Conservation (phyloP, 2,329 filamentous ascomycete species). For the Fragosphaeria purpurea region DNA sequence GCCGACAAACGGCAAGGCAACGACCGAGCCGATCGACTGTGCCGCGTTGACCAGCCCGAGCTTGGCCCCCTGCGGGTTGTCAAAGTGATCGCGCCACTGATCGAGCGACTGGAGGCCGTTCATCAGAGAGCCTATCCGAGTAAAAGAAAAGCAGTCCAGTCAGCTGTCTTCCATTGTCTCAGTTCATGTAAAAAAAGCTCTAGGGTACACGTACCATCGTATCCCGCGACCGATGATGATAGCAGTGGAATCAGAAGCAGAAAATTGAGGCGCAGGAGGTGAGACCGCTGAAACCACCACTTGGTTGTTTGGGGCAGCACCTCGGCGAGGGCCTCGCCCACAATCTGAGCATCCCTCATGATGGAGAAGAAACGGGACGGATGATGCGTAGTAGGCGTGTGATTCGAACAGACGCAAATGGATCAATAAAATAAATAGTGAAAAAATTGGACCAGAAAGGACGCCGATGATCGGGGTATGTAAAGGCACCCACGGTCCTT, state of each 20-base stretch:
- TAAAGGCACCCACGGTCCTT: no score
- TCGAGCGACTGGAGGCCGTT: conserved; percentile 26
- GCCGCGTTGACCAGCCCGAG: conserved; percentile 21
- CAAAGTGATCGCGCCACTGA: conserved; percentile 25
- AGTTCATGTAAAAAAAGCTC: no score
- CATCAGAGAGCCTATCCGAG: conserved; percentile 20
- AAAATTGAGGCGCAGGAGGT: conserved; percentile 6
- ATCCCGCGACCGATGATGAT: background rate
- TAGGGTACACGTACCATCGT: conserved; percentile 12
- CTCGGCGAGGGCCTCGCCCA: conserved; percentile 17
- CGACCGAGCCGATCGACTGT: conserved; percentile 21
- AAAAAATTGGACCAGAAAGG: no score
- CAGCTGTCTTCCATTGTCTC: no score
- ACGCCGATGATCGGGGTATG: no score
- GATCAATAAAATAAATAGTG: no score
- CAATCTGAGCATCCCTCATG: conserved; percentile 14
- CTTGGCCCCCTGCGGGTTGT: conserved; percentile 16
- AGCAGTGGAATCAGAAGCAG: conserved; percentile 2
- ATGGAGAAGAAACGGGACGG: background rate
- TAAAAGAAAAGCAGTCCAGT: no score
- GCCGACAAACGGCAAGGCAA: conserved; percentile 34
- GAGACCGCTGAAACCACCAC: conserved; percentile 5
- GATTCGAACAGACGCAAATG: no score
- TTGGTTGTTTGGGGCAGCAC: conserved; percentile 4
- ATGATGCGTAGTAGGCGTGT: no score